Base-by-base conservation (phyloP, 163 green algal genomes). In the Trebouxiophyceae sp. region DNA sequence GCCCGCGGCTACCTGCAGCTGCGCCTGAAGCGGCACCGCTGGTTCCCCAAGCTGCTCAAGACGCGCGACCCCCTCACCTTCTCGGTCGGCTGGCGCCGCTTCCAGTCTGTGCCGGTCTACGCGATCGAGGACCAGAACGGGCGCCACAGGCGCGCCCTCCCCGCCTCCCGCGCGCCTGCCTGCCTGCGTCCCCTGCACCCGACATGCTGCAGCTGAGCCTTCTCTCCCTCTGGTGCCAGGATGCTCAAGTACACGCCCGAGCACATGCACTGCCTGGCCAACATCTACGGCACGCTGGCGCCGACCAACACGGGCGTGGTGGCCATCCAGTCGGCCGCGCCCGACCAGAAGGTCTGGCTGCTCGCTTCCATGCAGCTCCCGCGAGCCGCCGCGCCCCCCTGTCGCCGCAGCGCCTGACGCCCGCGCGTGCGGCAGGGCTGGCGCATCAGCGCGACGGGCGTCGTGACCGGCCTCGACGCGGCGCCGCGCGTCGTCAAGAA, bases 201-300 rank as follows among this genome's bases (percentile, higher is more conserved):
- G 33, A 33, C 54, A 30, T 63, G 54, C 64, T n/a, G 24, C 26
- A 29, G 60, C 64, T 12, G 23, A 57, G 19, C 26, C 39, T 50
- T 50, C 39, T 50, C 16, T 50, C 8, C n/a, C n/a, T 50, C 12
- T 50, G 19, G 47, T 26, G 23, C 6, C 62, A 68, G 62, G 20
- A 86, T 91, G 78, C 81, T 97, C 62, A 99, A 98, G 81, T 99
- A 99, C 86, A 95, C 87, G 0, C 94, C 94, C 1, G 91, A 99
- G 83, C 93, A 98, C 82, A 93, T 95, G 88, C 93, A 98, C 80
- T 99, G 94, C 81, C 55, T 93, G 22, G 91, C 90, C 5, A 77
- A 75, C 0, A 77, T 94, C 45, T 96, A 82, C 33, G 92, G 86
- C 5, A 84, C 91, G 3, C 65, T 93, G 58, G 87, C 84, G 32